These are phyloP conservation scores for Wickerhamomyces sp. DNA, from an alignment of 1,139 yeast genomes.

Conservation along the genomic window DNA sequence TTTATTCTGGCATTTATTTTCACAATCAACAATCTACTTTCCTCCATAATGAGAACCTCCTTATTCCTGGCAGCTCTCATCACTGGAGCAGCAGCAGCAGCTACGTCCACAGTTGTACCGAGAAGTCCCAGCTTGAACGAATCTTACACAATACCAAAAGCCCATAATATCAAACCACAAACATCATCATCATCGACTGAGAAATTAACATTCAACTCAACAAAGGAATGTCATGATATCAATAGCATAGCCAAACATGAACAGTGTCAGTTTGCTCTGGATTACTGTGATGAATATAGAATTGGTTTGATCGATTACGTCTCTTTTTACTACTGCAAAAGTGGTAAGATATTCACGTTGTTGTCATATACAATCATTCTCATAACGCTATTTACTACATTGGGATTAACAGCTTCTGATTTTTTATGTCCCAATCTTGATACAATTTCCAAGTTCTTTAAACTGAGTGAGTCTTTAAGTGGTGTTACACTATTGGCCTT, in stretches of 20 bases:
- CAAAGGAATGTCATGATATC: slow-evolving; percentile 14
- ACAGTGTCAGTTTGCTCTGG: slow-evolving; percentile 40
- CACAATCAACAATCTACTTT: no score
- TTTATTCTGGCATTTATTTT: no score
- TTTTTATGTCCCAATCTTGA: slow-evolving; percentile 73
- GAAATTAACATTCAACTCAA: neutral
- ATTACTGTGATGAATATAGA: slow-evolving; percentile 36
- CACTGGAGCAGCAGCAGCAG: neutral
- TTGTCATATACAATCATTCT: slow-evolving; percentile 25
- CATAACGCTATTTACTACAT: slow-evolving; percentile 45
- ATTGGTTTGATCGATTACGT: slow-evolving; percentile 42
- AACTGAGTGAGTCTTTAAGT: slow-evolving; percentile 73
- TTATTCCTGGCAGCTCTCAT: no score
- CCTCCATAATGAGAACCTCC: no score
- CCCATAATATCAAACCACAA: neutral
- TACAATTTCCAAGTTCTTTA: slow-evolving; percentile 54
- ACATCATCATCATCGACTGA: neutral
- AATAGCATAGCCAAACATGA: slow-evolving; percentile 27
- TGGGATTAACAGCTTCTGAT: slow-evolving; percentile 76
- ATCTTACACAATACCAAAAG: neutral
- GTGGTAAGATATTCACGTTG: slow-evolving; percentile 19
- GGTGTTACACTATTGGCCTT: slow-evolving; percentile 87
- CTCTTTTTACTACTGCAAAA: slow-evolving; percentile 35
- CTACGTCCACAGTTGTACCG: neutral
- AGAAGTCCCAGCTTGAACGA: neutral